Evolutionary conservation across 495 filamentous ascomycete genomes (phyloP).

Genomic region (Xanthoparmelia taractica): DNA sequence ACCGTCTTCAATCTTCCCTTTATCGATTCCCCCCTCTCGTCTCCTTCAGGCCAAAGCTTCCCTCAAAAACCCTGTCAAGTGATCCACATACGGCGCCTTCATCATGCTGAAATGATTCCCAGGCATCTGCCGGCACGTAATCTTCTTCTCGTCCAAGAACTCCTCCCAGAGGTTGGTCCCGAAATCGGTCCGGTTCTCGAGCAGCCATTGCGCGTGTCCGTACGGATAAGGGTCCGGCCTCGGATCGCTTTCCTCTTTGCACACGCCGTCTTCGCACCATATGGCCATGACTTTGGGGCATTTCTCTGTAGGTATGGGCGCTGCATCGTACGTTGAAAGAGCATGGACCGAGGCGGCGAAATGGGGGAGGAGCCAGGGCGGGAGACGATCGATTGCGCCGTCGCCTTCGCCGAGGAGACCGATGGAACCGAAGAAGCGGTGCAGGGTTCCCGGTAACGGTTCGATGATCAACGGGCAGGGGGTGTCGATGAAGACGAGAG

Average conservation of each 20-base stretch:
- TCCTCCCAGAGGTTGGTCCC: conserved; percentile 75
- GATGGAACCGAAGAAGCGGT: conserved; percentile 70
- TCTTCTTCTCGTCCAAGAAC: conserved; percentile 57
- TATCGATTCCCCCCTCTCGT: background rate
- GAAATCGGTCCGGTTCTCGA: conserved; percentile 72
- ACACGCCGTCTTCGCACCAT: conserved; percentile 78
- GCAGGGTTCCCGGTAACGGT: conserved; percentile 66
- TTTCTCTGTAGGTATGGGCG: conserved; percentile 41
- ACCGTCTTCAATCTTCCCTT: background rate
- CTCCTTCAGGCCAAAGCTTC: conserved; percentile 14
- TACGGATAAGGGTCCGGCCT: conserved; percentile 61
- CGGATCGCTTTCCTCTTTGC: conserved; percentile 59
- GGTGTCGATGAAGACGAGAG: conserved; percentile 74
- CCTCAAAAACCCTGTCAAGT: conserved; percentile 17
- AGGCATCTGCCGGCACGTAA: conserved; percentile 52
- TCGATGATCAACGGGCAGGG: conserved; percentile 70
- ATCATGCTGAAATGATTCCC: conserved; percentile 72
- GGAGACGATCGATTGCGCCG: conserved; percentile 51
- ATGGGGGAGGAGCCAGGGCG: conserved; percentile 74
- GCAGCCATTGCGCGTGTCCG: conserved; percentile 68
- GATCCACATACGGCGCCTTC: conserved; percentile 44
- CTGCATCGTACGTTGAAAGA: conserved; percentile 61
- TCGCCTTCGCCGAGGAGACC: conserved; percentile 66
- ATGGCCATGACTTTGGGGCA: conserved; percentile 61
- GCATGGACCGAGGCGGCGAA: conserved; percentile 70